Percentiles rank a stretch among this genome's conserved stretches.
Evolutionary conservation across 495 filamentous ascomycete genomes (phyloP).

Genomic region (Hypoxylon crocopeplum): DNA sequence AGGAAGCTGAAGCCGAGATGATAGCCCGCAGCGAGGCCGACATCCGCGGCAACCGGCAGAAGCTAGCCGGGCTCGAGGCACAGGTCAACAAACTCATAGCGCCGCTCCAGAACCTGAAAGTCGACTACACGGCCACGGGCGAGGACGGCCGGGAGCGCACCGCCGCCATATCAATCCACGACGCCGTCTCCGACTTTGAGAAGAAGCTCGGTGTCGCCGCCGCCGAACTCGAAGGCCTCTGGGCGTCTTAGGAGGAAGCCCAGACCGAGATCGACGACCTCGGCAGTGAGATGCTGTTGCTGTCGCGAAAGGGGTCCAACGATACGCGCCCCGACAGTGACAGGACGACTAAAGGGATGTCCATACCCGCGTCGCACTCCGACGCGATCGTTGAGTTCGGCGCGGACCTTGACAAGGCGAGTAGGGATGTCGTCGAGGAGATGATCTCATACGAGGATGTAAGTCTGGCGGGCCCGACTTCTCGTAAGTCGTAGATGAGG

Average conservation of each 20-base stretch:
- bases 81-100: constrained; percentile 7
- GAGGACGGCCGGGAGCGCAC: constrained; percentile 24
- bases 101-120: constrained; percentile 7
- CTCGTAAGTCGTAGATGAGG: constrained; percentile 33
- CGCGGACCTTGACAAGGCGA: constrained; percentile 24
- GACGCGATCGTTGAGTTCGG: constrained; percentile 14
- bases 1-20: constrained; percentile 10
- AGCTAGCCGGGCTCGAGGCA: neutral
- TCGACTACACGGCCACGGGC: constrained; percentile 26
- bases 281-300: neutral
- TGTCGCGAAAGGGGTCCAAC: constrained; percentile 11
- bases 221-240: constrained; percentile 27
- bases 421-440: constrained; percentile 36
- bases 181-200: constrained; percentile 18
- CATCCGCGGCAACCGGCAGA: constrained; percentile 9
- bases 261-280: constrained; percentile 33
- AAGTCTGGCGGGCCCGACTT: constrained; percentile 19
- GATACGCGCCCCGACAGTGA: neutral
- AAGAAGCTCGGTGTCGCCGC: neutral
- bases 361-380: constrained; percentile 8
- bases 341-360: constrained; percentile 29
- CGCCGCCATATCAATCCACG: constrained; percentile 8
- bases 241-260: constrained; percentile 21
- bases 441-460: constrained; percentile 39
- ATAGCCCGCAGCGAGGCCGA: neutral